These are phyloP conservation scores for Pseudomassariella vexata DNA, from an alignment of 2,329 filamentous ascomycete genomes.

Conservation along the genomic window DNA sequence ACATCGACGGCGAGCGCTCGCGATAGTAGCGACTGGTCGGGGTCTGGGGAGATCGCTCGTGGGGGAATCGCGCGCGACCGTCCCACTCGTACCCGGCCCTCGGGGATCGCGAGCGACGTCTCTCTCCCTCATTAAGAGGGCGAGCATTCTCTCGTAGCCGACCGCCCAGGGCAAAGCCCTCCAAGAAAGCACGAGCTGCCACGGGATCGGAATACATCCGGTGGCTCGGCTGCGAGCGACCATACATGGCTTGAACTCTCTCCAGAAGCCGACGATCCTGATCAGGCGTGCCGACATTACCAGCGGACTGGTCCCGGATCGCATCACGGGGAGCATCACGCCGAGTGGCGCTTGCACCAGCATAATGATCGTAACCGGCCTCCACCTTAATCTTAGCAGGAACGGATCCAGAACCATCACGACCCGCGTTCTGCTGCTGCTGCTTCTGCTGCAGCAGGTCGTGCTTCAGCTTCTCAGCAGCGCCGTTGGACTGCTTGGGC, in stretches of 20 bases:
- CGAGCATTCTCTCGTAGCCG: slow-evolving; percentile 3
- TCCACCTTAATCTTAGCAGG: background rate
- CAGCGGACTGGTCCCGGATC: too few relatives aligned
- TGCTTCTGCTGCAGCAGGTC: background rate
- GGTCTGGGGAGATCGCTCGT: too few relatives aligned
- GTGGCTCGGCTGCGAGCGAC: slow-evolving; percentile 10
- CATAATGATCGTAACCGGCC: background rate
- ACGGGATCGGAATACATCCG: slow-evolving; percentile 14
- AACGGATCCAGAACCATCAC: background rate
- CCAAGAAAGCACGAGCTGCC: slow-evolving; percentile 19
- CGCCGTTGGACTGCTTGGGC: background rate
- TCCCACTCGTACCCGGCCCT: background rate
- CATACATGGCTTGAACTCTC: slow-evolving; percentile 14
- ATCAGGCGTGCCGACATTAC: too few relatives aligned
- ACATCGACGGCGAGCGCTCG: too few relatives aligned
- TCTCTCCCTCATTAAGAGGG: slow-evolving; percentile 3
- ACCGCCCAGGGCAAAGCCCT: slow-evolving; percentile 18
- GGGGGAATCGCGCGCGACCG: too few relatives aligned
- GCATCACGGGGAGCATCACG: slow-evolving; percentile 2
- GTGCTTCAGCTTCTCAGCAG: background rate
- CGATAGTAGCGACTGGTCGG: slow-evolving; percentile 2
- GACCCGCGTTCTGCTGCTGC: background rate
- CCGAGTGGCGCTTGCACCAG: background rate
- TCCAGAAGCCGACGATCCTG: slow-evolving; percentile 11
- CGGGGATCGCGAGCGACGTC: slow-evolving; percentile 5